These are phyloP conservation scores for Diplocarpon rosae DNA, from an alignment of 2,329 filamentous ascomycete species.

Conservation along the genomic window DNA sequence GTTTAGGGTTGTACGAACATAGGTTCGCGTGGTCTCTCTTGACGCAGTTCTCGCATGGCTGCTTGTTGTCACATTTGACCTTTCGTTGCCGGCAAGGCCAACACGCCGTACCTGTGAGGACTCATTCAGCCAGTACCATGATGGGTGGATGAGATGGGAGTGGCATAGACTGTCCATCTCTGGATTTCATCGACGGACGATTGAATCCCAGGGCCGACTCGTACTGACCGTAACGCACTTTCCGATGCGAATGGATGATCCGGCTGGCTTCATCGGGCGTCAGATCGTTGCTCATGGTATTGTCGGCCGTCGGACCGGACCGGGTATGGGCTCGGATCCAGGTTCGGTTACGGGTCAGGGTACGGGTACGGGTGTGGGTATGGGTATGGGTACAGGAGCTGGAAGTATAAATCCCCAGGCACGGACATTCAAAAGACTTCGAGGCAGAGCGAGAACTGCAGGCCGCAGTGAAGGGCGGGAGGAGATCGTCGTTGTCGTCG, in stretches of 20 bases:
- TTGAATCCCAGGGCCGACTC: not conserved
- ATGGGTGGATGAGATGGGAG: not conserved
- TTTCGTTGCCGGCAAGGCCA: constrained; percentile 59
- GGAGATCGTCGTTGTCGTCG: constrained; percentile 2
- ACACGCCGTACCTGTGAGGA: constrained; percentile 31
- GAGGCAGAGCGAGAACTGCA: no score
- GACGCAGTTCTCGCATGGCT: constrained; percentile 57
- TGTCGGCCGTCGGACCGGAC: not conserved
- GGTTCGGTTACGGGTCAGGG: no score
- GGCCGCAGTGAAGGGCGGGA: constrained; percentile 6
- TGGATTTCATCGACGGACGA: not conserved
- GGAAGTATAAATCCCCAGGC: no score
- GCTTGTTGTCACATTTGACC: constrained; percentile 59
- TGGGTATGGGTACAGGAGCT: no score
- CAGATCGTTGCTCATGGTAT: constrained; percentile 18
- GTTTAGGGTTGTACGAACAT: constrained; percentile 57
- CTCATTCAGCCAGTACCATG: constrained; percentile 5
- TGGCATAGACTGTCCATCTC: not conserved
- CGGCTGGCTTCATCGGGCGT: constrained; percentile 51
- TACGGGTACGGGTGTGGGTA: no score
- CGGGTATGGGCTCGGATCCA: no score
- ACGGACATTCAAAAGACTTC: no score
- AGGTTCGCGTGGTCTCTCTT: constrained; percentile 54
- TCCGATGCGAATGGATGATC: constrained; percentile 59
- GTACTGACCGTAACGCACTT: constrained; percentile 53